Percentiles rank a stretch among this genome's conserved stretches.
phyloP scores from a whole-genome alignment of 2,329 filamentous ascomycete genomes.

The Tolypocladium paradoxum region DNA sequence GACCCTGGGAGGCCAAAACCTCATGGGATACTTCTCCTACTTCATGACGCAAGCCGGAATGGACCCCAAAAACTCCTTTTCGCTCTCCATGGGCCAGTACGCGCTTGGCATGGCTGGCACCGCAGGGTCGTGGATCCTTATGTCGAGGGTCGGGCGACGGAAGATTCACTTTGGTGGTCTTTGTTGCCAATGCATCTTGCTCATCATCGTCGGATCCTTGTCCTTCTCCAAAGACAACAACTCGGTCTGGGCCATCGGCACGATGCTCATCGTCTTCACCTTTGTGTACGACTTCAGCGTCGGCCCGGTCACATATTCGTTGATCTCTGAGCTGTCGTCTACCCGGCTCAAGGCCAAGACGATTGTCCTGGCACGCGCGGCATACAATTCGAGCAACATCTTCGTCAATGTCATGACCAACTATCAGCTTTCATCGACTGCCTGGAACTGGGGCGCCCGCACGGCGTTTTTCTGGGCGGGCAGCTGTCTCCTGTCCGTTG shows the following conservation, averaged over 20 bases:
- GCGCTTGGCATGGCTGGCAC: slow-evolving; percentile 41
- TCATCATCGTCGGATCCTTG: slow-evolving; percentile 28
- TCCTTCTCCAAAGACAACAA: slow-evolving; percentile 23
- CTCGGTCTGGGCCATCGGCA: slow-evolving; percentile 31
- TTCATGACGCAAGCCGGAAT: slow-evolving; percentile 36
- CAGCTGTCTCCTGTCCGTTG: slow-evolving; percentile 33
- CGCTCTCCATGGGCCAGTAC: slow-evolving; percentile 35
- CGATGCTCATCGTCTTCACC: slow-evolving; percentile 39
- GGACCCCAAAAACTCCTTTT: slow-evolving; percentile 30
- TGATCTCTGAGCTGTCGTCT: slow-evolving; percentile 42
- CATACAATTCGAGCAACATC: slow-evolving; percentile 35
- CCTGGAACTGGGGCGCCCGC: slow-evolving; percentile 37
- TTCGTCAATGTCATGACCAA: slow-evolving; percentile 38
- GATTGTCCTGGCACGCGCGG: slow-evolving; percentile 36
- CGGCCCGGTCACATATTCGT: slow-evolving; percentile 41
- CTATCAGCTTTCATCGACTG: slow-evolving; percentile 34
- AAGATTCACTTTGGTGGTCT: slow-evolving; percentile 37
- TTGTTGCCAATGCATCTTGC: slow-evolving; percentile 25
- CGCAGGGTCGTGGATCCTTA: slow-evolving; percentile 37
- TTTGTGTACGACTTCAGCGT: slow-evolving; percentile 44
- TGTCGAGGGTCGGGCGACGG: slow-evolving; percentile 37
- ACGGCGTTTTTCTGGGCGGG: slow-evolving; percentile 37
- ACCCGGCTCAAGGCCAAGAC: slow-evolving; percentile 44
- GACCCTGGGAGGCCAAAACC: slow-evolving; percentile 33
- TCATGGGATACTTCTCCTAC: slow-evolving; percentile 39